phyloP scores from a whole-genome alignment of 192 early-diverging fungal species.

The Backusella parvicylindrica region DNA sequence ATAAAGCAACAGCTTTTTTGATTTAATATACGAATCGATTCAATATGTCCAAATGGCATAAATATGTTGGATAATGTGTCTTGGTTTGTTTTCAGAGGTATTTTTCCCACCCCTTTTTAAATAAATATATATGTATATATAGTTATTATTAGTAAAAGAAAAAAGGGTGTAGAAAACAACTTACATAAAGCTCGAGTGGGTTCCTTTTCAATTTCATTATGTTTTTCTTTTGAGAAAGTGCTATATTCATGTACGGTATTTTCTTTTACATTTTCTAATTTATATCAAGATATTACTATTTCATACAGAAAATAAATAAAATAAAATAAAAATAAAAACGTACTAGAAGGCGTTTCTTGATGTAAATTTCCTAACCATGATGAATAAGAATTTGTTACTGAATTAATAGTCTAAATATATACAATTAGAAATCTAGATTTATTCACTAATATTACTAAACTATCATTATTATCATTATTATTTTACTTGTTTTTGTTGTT shows the following conservation, averaged over 20 bases:
- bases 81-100: slow-evolving; percentile 71
- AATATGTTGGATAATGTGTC: slow-evolving; percentile 74
- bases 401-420: neutral
- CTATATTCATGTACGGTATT: neutral
- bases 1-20: slow-evolving; percentile 97
- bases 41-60: slow-evolving; percentile 76
- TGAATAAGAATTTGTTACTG: neutral
- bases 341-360: neutral
- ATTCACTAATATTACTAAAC: neutral
- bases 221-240: neutral
- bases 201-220: slow-evolving; percentile 21
- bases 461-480: neutral
- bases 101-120: slow-evolving; percentile 87
- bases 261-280: neutral
- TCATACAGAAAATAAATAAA: neutral
- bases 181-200: slow-evolving; percentile 73
- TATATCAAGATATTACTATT: neutral
- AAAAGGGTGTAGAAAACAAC: slow-evolving; percentile 21
- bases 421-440: neutral
- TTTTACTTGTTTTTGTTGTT: neutral
- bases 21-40: slow-evolving; percentile 89
- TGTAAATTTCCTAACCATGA: neutral
- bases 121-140: slow-evolving; percentile 24
- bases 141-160: slow-evolving; percentile 26
- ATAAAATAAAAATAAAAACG: neutral